Evolutionary conservation across 345 rosid genomes (phyloP).

Genomic region (Lepidium aucheri): DNA sequence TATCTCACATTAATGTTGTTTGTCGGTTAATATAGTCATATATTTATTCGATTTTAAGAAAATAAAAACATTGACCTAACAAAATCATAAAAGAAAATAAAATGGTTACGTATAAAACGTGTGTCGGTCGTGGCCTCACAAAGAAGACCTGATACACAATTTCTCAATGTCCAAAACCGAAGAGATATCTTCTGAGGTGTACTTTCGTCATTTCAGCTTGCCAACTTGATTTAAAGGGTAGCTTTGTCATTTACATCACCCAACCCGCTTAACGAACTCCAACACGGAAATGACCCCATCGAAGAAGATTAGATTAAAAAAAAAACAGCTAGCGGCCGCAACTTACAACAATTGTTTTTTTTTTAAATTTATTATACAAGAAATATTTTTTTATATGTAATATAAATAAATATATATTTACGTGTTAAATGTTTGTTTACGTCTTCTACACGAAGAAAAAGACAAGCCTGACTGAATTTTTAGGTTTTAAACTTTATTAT

Average conservation of each 20-base stretch:
- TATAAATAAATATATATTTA: not conserved
- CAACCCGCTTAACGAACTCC: constrained; percentile 10
- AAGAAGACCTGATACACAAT: not conserved
- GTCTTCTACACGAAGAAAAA: constrained; percentile 21
- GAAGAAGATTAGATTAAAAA: not conserved
- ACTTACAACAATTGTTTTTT: not conserved
- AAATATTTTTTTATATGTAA: not conserved
- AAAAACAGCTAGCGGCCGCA: constrained; percentile 17
- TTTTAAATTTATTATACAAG: too few relatives aligned
- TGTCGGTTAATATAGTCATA: not conserved
- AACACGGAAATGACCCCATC: constrained; percentile 22
- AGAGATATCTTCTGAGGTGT: not conserved
- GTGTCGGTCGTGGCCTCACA: constrained; percentile 1
- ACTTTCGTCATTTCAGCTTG: not conserved
- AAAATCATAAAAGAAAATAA: too few relatives aligned
- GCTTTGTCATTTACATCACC: not conserved
- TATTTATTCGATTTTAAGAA: not conserved
- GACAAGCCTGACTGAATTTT: not conserved
- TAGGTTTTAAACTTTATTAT: not conserved
- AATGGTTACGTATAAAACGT: constrained; percentile 5
- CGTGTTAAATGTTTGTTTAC: constrained; percentile 6
- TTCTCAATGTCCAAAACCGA: not conserved
- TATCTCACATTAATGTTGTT: not conserved
- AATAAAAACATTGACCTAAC: not conserved
- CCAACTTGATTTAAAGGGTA: constrained; percentile 5